Evolutionary conservation across 495 filamentous ascomycete species (phyloP).

Genomic region (Aspergillus nidulans): DNA sequence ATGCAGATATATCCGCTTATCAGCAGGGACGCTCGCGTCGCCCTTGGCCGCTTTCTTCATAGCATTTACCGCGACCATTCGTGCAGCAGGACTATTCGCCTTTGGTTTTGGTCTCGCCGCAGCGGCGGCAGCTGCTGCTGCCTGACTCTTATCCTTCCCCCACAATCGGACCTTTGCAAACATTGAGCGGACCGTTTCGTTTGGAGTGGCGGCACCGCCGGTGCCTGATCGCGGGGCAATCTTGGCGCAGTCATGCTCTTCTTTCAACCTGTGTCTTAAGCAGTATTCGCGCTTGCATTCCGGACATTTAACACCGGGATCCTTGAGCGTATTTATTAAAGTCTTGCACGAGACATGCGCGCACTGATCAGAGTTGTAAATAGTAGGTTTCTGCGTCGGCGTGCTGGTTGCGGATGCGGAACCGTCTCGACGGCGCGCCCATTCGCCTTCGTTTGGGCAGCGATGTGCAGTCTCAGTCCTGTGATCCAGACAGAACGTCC

Average conservation of each 20-base stretch:
- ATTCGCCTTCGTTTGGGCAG: constrained; percentile 78
- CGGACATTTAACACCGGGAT: constrained; percentile 74
- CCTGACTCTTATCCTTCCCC: constrained; percentile 58
- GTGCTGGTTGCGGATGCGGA: constrained; percentile 17
- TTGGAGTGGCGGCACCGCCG: constrained; percentile 16
- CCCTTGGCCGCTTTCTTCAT: constrained; percentile 87
- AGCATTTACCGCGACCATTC: constrained; percentile 59
- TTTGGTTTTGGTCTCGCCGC: constrained; percentile 51
- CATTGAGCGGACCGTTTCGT: constrained; percentile 53
- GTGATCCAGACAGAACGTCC: constrained; percentile 92
- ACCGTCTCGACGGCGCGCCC: constrained; percentile 64
- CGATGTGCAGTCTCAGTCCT: constrained; percentile 79
- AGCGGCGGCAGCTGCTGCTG: constrained; percentile 27
- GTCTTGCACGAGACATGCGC: constrained; percentile 75
- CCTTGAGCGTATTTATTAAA: constrained; percentile 71
- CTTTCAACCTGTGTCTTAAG: constrained; percentile 80
- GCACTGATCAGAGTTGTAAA: constrained; percentile 67
- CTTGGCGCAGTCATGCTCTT: constrained; percentile 83
- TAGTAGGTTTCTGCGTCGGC: constrained; percentile 46
- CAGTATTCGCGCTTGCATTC: constrained; percentile 85
- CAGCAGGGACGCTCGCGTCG: constrained; percentile 68
- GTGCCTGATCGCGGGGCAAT: constrained; percentile 58
- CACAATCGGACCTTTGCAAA: constrained; percentile 62
- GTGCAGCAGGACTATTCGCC: constrained; percentile 53
- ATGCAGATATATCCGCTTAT: constrained; percentile 79